A percentile compares a stretch with the other conserved stretches of the same genome.
Evolutionary conservation across 1,139 yeast genomes (phyloP).

Genomic region (Geotrichum bryndzae): DNA sequence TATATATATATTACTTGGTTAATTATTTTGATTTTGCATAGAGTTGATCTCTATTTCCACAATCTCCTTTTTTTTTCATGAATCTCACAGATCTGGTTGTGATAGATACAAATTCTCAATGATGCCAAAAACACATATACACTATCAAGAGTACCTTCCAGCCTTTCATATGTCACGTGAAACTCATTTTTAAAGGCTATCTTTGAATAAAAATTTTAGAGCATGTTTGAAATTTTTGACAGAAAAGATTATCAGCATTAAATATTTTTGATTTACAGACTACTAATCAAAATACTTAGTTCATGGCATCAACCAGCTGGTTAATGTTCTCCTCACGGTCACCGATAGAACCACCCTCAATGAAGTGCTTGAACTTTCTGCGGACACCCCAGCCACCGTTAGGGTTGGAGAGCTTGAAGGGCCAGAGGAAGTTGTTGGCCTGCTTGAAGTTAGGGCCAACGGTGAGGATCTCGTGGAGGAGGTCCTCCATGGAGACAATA

Average conservation of each 20-base stretch:
- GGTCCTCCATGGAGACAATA: conserved; percentile 91
- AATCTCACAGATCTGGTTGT: too few relatives aligned
- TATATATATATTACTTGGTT: not conserved
- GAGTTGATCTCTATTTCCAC: not conserved
- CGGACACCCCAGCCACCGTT: conserved; percentile 99
- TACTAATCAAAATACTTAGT: conserved; percentile 9
- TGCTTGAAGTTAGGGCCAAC: conserved; percentile 99
- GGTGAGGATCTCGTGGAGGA: conserved; percentile 97
- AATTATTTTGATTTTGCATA: not conserved
- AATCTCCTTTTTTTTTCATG: not conserved
- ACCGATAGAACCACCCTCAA: conserved; percentile 99
- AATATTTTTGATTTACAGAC: not conserved
- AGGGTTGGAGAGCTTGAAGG: conserved; percentile 99
- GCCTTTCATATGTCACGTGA: not conserved
- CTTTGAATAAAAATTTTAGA: not conserved
- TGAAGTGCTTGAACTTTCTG: conserved; percentile 98
- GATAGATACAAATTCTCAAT: too few relatives aligned
- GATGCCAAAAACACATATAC: too few relatives aligned
- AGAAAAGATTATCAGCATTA: not conserved
- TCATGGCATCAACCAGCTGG: conserved; percentile 80
- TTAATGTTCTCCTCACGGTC: conserved; percentile 99
- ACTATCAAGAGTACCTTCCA: too few relatives aligned
- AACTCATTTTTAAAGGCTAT: not conserved
- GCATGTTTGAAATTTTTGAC: not conserved
- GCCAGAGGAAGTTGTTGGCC: conserved; percentile 99